Evolutionary conservation across 805 yeast species (phyloP).

Genomic region (Ogataea pini): DNA sequence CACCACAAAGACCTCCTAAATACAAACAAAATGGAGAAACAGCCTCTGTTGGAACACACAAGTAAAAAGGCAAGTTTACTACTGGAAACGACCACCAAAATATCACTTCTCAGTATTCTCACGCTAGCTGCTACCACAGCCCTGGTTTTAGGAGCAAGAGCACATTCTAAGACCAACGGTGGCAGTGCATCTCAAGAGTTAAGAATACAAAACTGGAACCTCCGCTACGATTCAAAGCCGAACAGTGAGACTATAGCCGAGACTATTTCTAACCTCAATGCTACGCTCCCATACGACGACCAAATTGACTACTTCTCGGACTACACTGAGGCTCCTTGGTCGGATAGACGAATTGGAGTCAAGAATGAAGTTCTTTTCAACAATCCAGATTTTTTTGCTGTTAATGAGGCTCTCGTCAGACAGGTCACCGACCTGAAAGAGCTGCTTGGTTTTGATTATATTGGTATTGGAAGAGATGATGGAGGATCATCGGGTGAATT

Average conservation of each 20-base stretch:
- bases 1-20: neutral
- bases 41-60: neutral
- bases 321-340: slow-evolving; percentile 37
- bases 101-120: neutral
- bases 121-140: slow-evolving; percentile 1
- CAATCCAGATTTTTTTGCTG: slow-evolving; percentile 38
- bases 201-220: slow-evolving; percentile 33
- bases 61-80: neutral
- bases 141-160: neutral
- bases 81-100: neutral
- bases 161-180: neutral
- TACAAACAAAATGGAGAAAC: slow-evolving; percentile 1
- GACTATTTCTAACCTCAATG: slow-evolving; percentile 22
- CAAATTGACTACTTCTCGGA: slow-evolving; percentile 29
- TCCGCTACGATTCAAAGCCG: slow-evolving; percentile 31
- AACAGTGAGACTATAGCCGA: slow-evolving; percentile 24
- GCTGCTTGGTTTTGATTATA: slow-evolving; percentile 39
- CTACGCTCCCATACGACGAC: slow-evolving; percentile 25
- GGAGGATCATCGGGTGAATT: slow-evolving; percentile 52
- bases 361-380: slow-evolving; percentile 38
- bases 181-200: neutral
- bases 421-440: slow-evolving; percentile 47
- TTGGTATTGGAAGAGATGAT: slow-evolving; percentile 55
- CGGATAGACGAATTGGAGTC: slow-evolving; percentile 36
- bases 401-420: slow-evolving; percentile 49